Evolutionary conservation across 495 filamentous ascomycete species (phyloP), one percentile per base, ranked within the genome.

Genomic region (Penicillium malachiteum): DNA sequence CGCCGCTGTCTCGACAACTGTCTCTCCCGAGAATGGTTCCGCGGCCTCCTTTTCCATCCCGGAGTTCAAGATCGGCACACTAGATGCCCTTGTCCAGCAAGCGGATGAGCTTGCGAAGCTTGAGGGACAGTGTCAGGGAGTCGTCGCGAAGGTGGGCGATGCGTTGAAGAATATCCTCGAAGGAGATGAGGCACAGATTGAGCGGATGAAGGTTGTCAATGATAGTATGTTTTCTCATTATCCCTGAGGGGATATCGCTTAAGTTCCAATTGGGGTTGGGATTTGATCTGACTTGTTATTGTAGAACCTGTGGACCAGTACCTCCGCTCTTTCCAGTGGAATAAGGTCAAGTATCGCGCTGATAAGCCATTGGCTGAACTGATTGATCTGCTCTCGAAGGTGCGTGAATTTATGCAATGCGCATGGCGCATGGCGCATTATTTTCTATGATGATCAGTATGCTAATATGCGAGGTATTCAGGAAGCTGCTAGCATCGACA

Each of bases 31-130:
- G 51, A 85, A 89, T 65, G 92, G 89, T 62, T 84, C 84, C 41
- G 85, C 90, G 16, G 77, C 84, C 45, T 85, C 87, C 7, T 97
- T 97, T 64, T 70, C 81, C 11, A 89, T 98, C 56, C 94, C 94
- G 3, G 87, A 89, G 39, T 96, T 98, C 80, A 98, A 97, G 76
- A 96, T 98, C 71, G 94, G 94, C 48, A 96, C 94, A 1, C 80
- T 98, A 46, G 94, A 98, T 72, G 90, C 89, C 40, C 77, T 98
- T n/a, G 91, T 98, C 26, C 90, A 95, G 74, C 93, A 98, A 68
- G 94, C 94, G 37, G 94, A 98, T 68, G 93, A 96, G 65, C 78
- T 98, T 40, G 82, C 87, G 34, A 98, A 97, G 83, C 84, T 98
- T 31, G 87, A 91, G 55, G 63, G 75, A 11, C 80, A 81, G 32